Conservation (phyloP, 2,329 filamentous ascomycete species). For the Bipolaris bicolor region DNA sequence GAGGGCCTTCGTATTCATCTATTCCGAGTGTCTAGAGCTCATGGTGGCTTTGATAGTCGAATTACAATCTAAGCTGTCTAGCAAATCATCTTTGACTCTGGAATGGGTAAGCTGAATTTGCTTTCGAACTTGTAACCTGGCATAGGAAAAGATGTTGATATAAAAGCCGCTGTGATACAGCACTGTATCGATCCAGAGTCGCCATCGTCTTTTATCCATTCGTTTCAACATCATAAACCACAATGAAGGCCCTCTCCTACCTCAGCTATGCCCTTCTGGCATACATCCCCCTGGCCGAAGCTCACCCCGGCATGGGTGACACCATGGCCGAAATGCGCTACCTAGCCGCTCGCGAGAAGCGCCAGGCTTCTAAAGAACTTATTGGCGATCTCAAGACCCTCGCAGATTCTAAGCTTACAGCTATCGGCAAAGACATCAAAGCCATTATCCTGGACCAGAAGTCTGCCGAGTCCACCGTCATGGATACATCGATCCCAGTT, state of each 20-base stretch:
- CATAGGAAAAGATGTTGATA: neutral
- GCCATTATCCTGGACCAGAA: constrained; percentile 39
- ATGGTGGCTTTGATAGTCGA: neutral
- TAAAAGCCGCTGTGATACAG: neutral
- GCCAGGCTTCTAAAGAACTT: constrained; percentile 39
- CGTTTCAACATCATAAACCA: neutral
- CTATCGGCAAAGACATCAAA: constrained; percentile 45
- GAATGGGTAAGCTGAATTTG: neutral
- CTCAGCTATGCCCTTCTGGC: constrained; percentile 29
- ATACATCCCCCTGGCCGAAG: constrained; percentile 17
- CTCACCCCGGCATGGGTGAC: constrained; percentile 42
- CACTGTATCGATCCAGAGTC: neutral
- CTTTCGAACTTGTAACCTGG: neutral
- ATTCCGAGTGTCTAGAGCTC: constrained; percentile 3
- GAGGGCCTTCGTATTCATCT: constrained; percentile 29
- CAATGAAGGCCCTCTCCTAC: constrained; percentile 19
- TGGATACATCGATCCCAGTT: constrained; percentile 31
- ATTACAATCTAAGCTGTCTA: constrained; percentile 11
- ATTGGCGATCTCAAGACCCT: constrained; percentile 45
- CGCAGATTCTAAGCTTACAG: constrained; percentile 37
- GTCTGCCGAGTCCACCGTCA: constrained; percentile 28
- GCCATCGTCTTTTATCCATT: neutral
- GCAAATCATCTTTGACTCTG: neutral
- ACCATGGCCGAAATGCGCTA: constrained; percentile 28
- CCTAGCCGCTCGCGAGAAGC: constrained; percentile 24